Evolutionary conservation across 2,329 filamentous ascomycete species (phyloP).

Genomic region (Cytospora leucostoma): DNA sequence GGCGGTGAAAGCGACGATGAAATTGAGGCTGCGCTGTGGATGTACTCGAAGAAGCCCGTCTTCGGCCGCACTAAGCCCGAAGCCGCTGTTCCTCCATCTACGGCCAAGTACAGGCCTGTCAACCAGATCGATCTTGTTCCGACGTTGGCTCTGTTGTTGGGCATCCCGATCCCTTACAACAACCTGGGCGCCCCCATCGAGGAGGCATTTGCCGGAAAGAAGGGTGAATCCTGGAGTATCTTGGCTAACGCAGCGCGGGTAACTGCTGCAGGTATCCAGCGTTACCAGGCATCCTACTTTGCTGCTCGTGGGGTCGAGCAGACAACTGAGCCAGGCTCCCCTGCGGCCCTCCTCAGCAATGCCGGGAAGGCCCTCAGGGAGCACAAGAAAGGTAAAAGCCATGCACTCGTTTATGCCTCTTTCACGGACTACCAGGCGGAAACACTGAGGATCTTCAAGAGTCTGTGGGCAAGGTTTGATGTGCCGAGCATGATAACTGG

Average conservation of each 20-base stretch:
- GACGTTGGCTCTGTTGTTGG: slow-evolving; percentile 82
- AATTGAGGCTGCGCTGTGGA: slow-evolving; percentile 92
- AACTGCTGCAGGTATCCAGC: slow-evolving; percentile 80
- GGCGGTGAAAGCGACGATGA: slow-evolving; percentile 98
- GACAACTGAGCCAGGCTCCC: slow-evolving; percentile 54
- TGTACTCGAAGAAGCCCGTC: slow-evolving; percentile 87
- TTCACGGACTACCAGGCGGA: slow-evolving; percentile 75
- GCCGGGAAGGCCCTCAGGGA: slow-evolving; percentile 45
- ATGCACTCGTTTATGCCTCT: slow-evolving; percentile 52
- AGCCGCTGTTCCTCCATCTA: slow-evolving; percentile 60
- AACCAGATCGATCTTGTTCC: slow-evolving; percentile 95
- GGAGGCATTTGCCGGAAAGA: slow-evolving; percentile 79
- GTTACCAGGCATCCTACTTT: slow-evolving; percentile 85
- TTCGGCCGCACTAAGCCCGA: slow-evolving; percentile 76
- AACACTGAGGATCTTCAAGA: slow-evolving; percentile 77
- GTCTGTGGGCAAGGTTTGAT: slow-evolving; percentile 91
- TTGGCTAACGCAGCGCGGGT: slow-evolving; percentile 76
- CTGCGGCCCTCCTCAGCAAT: slow-evolving; percentile 59
- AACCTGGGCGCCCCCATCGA: slow-evolving; percentile 92
- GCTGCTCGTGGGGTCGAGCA: slow-evolving; percentile 68
- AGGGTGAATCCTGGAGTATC: slow-evolving; percentile 72
- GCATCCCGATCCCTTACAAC: slow-evolving; percentile 93
- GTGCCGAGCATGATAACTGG: slow-evolving; percentile 82
- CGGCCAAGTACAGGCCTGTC: slow-evolving; percentile 73
- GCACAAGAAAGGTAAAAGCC: slow-evolving; percentile 38